These are phyloP conservation scores for Lobulomyces angularis DNA, from an alignment of 192 early-diverging fungal species.

Conservation along the genomic window DNA sequence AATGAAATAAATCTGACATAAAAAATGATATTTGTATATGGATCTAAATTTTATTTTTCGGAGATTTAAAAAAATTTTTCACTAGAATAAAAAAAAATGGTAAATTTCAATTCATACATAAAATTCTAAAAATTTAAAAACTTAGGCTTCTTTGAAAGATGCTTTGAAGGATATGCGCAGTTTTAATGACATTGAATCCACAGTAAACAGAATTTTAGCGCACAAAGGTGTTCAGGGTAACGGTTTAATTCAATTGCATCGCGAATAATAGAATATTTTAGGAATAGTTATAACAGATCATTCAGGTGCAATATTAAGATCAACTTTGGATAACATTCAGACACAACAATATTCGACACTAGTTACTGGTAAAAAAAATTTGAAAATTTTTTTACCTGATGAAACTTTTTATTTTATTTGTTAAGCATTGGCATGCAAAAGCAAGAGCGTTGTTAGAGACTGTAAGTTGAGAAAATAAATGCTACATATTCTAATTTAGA, in stretches of 20 bases:
- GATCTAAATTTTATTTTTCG: no score
- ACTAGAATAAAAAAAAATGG: no score
- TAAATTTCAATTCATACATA: no score
- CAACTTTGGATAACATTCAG: constrained; percentile 47
- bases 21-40: no score
- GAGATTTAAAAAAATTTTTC: no score
- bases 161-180: constrained; percentile 14
- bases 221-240: constrained; percentile 45
- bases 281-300: constrained; percentile 41
- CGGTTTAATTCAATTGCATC: background rate
- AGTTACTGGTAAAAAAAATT: no score
- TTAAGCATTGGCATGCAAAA: constrained; percentile 24
- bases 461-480: constrained; percentile 11
- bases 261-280: background rate
- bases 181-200: constrained; percentile 32
- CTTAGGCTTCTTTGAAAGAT: no score
- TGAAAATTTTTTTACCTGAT: no score
- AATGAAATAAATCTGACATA: no score
- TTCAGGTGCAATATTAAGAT: constrained; percentile 37
- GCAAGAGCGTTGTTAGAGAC: constrained; percentile 36
- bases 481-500: background rate
- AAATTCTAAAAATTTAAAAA: no score
- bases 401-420: no score
- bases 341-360: constrained; percentile 45
- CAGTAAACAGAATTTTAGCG: constrained; percentile 31